These are phyloP conservation scores for Amylostereum chailletii DNA, from an alignment of 1,284 basidiomycete species.

Conservation along the genomic window DNA sequence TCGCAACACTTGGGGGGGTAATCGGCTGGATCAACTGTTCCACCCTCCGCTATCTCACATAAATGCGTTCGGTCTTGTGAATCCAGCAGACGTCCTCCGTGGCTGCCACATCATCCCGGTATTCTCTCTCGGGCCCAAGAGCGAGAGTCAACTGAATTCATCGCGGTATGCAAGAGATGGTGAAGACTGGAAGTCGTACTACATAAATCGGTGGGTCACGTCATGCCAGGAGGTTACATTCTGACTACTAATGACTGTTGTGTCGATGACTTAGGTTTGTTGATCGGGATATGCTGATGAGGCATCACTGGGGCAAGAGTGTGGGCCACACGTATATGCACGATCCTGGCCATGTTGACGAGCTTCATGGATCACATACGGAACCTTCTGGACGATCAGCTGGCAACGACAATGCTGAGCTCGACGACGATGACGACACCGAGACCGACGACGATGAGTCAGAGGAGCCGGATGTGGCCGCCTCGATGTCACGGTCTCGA, in stretches of 20 bases:
- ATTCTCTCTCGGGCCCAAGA: constrained; percentile 9
- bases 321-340: constrained; percentile 11
- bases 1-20: constrained; percentile 9
- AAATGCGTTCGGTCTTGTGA: constrained; percentile 18
- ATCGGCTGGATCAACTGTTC: constrained; percentile 10
- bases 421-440: neutral
- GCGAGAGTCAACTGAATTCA: neutral
- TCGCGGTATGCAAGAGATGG: neutral
- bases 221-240: neutral
- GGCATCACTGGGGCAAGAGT: constrained; percentile 12
- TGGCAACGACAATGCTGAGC: neutral
- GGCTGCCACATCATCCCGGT: constrained; percentile 17
- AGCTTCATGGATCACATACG: neutral
- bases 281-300: constrained; percentile 15
- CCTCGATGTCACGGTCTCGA: too few species aligned
- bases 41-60: constrained; percentile 6
- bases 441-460: neutral
- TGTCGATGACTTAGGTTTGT: constrained; percentile 8
- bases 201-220: constrained; percentile 1
- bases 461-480: neutral
- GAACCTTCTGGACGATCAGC: neutral
- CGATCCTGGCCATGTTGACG: neutral
- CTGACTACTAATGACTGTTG: neutral
- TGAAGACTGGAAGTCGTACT: constrained; percentile 2
- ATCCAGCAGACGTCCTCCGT: constrained; percentile 15